Conservation (phyloP, 2,329 filamentous ascomycete species). For the Colletotrichum trifolii region DNA sequence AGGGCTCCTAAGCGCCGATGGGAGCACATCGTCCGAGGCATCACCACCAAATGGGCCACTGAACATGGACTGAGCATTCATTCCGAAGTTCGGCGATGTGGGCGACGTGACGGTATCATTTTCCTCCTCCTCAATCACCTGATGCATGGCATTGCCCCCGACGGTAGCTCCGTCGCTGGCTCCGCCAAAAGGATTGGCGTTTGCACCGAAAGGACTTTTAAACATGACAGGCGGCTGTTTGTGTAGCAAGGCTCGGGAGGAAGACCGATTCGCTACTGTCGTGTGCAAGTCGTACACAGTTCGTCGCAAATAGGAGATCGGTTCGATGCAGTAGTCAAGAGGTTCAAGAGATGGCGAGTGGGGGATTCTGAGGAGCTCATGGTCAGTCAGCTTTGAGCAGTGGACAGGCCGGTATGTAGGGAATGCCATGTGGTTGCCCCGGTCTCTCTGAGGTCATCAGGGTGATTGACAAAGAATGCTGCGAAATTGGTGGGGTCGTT, state of each 20-base stretch:
- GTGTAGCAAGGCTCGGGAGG: not conserved
- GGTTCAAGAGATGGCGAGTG: slow-evolving; percentile 68
- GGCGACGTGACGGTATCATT: slow-evolving; percentile 81
- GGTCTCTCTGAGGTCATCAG: slow-evolving; percentile 22
- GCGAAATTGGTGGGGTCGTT: slow-evolving; percentile 32
- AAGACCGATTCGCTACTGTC: not conserved
- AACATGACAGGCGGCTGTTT: slow-evolving; percentile 79
- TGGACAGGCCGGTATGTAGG: slow-evolving; percentile 36
- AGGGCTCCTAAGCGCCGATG: slow-evolving; percentile 57
- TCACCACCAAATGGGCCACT: slow-evolving; percentile 64
- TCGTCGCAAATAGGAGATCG: slow-evolving; percentile 58
- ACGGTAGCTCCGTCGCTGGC: slow-evolving; percentile 52
- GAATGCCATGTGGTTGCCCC: slow-evolving; percentile 27
- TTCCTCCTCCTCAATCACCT: slow-evolving; percentile 86
- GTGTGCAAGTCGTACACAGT: not conserved
- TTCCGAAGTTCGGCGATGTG: slow-evolving; percentile 70
- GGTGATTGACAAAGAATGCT: slow-evolving; percentile 35
- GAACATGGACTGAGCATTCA: slow-evolving; percentile 55
- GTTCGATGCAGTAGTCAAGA: slow-evolving; percentile 77
- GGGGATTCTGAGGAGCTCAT: slow-evolving; percentile 68
- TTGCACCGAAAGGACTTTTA: slow-evolving; percentile 75
- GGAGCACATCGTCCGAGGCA: slow-evolving; percentile 57
- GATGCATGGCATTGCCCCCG: slow-evolving; percentile 53
- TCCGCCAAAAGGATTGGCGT: slow-evolving; percentile 79
- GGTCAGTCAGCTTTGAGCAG: slow-evolving; percentile 66